These are phyloP conservation scores for Mycena capillaripes DNA, from an alignment of 768 basidiomycete genomes.

Conservation along the genomic window DNA sequence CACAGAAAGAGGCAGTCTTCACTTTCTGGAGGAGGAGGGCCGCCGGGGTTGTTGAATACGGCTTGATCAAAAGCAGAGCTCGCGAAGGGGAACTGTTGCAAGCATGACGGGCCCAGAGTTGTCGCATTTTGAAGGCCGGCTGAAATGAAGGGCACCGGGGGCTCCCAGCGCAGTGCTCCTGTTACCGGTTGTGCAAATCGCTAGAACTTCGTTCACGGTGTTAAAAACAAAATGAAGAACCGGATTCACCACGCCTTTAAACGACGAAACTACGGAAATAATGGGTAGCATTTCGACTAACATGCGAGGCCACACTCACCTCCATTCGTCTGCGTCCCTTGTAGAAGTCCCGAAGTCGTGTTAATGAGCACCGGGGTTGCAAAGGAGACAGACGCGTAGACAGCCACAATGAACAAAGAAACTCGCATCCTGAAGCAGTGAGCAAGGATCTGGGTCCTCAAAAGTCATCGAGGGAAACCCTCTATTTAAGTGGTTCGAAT, in stretches of 20 bases:
- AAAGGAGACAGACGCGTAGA: neutral
- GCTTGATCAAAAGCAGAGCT: neutral
- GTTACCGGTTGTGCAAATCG: slow-evolving; percentile 25
- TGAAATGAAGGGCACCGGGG: slow-evolving; percentile 22
- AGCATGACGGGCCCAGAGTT: slow-evolving; percentile 21
- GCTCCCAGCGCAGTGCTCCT: slow-evolving; percentile 25
- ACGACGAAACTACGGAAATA: slow-evolving; percentile 2
- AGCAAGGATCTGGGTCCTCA: neutral
- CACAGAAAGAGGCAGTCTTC: slow-evolving; percentile 34
- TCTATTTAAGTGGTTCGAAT: neutral
- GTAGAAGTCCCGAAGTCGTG: slow-evolving; percentile 8
- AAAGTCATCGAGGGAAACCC: neutral
- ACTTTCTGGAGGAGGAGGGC: slow-evolving; percentile 22
- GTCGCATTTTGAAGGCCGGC: slow-evolving; percentile 9
- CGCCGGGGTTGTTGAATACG: slow-evolving; percentile 24
- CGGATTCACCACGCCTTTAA: slow-evolving; percentile 25
- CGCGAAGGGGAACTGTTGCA: slow-evolving; percentile 26
- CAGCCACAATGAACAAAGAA: neutral
- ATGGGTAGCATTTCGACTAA: neutral
- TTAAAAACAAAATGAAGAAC: neutral
- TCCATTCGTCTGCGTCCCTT: slow-evolving; percentile 5
- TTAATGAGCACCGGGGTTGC: neutral
- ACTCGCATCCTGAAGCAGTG: neutral
- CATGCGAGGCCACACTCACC: neutral
- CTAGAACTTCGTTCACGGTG: neutral